Evolutionary conservation across 1,284 basidiomycete genomes (phyloP).

Genomic region (Tremellales sp.): DNA sequence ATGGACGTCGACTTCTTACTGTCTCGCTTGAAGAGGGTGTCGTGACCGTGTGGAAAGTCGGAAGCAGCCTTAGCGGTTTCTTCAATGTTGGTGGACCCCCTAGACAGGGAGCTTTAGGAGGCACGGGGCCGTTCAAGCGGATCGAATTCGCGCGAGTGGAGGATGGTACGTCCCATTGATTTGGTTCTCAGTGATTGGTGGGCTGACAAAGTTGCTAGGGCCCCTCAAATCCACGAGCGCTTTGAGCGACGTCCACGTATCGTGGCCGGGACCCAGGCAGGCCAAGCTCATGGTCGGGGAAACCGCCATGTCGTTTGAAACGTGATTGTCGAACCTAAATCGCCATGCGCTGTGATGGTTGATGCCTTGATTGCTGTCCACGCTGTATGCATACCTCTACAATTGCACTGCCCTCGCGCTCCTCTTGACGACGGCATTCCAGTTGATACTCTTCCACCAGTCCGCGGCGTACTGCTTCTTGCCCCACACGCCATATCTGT

Average conservation of each 20-base stretch:
- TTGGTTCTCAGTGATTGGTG: neutral
- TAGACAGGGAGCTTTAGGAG: slow-evolving; percentile 70
- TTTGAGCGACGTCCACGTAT: slow-evolving; percentile 68
- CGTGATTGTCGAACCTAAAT: slow-evolving; percentile 30
- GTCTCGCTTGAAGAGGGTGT: slow-evolving; percentile 77
- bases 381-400: no score
- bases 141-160: slow-evolving; percentile 61
- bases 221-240: slow-evolving; percentile 67
- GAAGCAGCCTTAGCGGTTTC: slow-evolving; percentile 75
- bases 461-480: slow-evolving; percentile 83
- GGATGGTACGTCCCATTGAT: slow-evolving; percentile 38
- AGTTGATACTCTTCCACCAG: slow-evolving; percentile 87
- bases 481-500: slow-evolving; percentile 89
- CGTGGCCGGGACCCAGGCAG: slow-evolving; percentile 76
- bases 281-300: slow-evolving; percentile 76
- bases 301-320: slow-evolving; percentile 76
- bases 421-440: slow-evolving; percentile 60
- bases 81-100: slow-evolving; percentile 89
- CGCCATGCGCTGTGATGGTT: no score
- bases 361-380: no score
- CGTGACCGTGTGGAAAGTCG: slow-evolving; percentile 86
- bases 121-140: slow-evolving; percentile 69
- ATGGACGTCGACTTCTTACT: slow-evolving; percentile 84
- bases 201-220: slow-evolving; percentile 47
- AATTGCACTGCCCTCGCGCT: slow-evolving; percentile 8